These are phyloP conservation scores for Plantago major DNA, from an alignment of 257 asterid species.

Conservation along the genomic window DNA sequence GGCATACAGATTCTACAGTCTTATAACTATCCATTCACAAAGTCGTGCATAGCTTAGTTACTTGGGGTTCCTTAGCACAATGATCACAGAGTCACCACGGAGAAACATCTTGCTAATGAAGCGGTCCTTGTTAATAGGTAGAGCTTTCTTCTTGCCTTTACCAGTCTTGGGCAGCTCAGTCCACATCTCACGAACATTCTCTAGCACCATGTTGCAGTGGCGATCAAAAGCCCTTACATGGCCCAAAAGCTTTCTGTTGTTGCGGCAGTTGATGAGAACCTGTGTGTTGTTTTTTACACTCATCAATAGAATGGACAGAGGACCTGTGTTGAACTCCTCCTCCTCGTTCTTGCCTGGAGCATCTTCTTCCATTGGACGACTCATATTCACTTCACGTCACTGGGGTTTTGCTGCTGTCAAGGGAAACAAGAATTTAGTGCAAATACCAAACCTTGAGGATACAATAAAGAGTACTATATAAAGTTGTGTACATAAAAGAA, in stretches of 20 bases:
- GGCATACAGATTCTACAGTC: too few species aligned
- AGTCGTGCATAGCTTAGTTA: conserved; percentile 18
- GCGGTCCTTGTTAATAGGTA: conserved; percentile 70
- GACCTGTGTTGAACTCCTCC: conserved; percentile 96
- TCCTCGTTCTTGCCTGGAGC: conserved; percentile 59
- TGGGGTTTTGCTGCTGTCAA: neutral
- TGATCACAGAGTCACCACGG: conserved; percentile 92
- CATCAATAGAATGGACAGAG: conserved; percentile 72
- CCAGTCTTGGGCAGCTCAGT: conserved; percentile 90
- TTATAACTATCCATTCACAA: neutral
- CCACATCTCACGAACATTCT: conserved; percentile 90
- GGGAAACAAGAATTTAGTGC: neutral
- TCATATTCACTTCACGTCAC: neutral
- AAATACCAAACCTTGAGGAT: too few species aligned
- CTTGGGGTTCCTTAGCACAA: conserved; percentile 76
- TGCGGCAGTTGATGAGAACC: conserved; percentile 86
- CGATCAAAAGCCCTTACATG: conserved; percentile 88
- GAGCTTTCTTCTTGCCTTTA: conserved; percentile 88
- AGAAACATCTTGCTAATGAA: conserved; percentile 77
- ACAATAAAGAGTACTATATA: too few species aligned
- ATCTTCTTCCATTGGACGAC: conserved; percentile 8
- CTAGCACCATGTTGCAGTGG: conserved; percentile 90
- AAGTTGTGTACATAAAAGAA: too few species aligned
- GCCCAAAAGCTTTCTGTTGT: conserved; percentile 79
- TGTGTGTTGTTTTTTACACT: conserved; percentile 70